Evolutionary conservation across 1,284 basidiomycete species (phyloP), one percentile per base, ranked within the genome.

Genomic region (Apiotrichum brassicae): DNA sequence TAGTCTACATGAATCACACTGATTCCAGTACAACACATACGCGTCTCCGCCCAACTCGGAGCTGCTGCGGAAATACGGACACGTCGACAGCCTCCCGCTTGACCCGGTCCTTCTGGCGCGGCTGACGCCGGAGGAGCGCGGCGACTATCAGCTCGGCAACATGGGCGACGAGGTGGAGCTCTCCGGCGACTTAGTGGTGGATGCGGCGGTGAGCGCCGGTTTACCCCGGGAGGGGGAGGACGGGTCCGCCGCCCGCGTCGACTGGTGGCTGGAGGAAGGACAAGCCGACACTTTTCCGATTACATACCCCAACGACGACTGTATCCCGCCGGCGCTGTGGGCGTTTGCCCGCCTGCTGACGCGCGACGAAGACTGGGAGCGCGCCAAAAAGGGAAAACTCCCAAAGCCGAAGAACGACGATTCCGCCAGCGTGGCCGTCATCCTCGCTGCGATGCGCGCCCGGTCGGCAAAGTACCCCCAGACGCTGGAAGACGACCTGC

Each of bases 1-100:
- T 18, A 8, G 16, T 4, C 20, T 9, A 3, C 12, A n/a, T 20
- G 7, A 23, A 13, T 2, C 7, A 16, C 18, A 37, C 50, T 49
- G 24, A 47, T 40, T 13, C 20, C 37, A 92, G 88, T 90, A 83
- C 81, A 98, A 98, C 70, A 97, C 95, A 0, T 98, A 97, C 69
- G 90, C 86, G 22, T 87, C 95, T 63, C 87, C 84, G 8, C 91
- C 94, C 4, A 98, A 98, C 66, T 82, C 87, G n/a, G 92, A 95
- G 61, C 80, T 99, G 2, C 78, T 98, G 19, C 82, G 95, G 42
- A 82, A 89, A 43, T 98, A 97, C 65, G 94, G 94, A 0, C 87
- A 97, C 65, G 85, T 97, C 42, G 95, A 98, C 72, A 69, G 84
- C 35, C 68, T 90, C 19, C 78, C 77, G 12, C 66, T 87, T 3